Percentiles rank a stretch among this genome's conserved stretches.
These are phyloP conservation scores for Durusdinium trenchii DNA, from an alignment of 73 alveolate genomes.

Conservation along the genomic window DNA sequence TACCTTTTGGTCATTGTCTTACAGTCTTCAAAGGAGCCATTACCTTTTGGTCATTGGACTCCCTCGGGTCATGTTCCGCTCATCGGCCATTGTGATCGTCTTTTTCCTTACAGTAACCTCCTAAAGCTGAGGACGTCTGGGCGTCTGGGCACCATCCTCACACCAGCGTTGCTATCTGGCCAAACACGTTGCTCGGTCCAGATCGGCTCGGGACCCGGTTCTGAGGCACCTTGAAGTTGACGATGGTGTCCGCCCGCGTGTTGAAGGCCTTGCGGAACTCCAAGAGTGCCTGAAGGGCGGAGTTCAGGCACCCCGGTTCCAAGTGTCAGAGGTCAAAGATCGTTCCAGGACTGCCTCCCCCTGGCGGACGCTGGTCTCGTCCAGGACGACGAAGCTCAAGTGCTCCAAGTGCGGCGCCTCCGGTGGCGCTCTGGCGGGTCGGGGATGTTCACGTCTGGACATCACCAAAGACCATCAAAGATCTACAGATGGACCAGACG, in stretches of 20 bases:
- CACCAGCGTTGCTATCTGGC: background rate
- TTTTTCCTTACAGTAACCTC: too few species aligned
- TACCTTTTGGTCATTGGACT: too few species aligned
- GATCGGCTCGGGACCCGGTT: background rate
- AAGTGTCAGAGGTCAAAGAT: background rate
- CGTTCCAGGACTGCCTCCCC: slow-evolving; percentile 19
- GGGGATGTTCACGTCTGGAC: too few species aligned
- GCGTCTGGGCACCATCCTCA: background rate
- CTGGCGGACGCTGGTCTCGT: slow-evolving; percentile 66
- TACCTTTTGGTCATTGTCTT: too few species aligned
- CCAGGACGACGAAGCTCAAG: slow-evolving; percentile 48
- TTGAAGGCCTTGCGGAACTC: slow-evolving; percentile 48
- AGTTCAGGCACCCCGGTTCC: background rate
- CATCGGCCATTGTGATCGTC: too few species aligned
- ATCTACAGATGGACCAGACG: too few species aligned
- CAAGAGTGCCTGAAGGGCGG: slow-evolving; percentile 16
- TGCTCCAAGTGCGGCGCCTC: slow-evolving; percentile 44
- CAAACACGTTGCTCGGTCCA: background rate
- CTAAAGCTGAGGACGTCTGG: too few species aligned
- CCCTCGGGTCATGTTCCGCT: too few species aligned
- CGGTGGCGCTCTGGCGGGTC: too few species aligned
- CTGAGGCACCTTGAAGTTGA: slow-evolving; percentile 3
- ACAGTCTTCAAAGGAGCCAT: too few species aligned
- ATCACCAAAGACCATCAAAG: too few species aligned
- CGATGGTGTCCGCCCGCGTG: slow-evolving; percentile 1